phyloP scores from a whole-genome alignment of 805 yeast species.

The Teunomyces aglyptinius region DNA sequence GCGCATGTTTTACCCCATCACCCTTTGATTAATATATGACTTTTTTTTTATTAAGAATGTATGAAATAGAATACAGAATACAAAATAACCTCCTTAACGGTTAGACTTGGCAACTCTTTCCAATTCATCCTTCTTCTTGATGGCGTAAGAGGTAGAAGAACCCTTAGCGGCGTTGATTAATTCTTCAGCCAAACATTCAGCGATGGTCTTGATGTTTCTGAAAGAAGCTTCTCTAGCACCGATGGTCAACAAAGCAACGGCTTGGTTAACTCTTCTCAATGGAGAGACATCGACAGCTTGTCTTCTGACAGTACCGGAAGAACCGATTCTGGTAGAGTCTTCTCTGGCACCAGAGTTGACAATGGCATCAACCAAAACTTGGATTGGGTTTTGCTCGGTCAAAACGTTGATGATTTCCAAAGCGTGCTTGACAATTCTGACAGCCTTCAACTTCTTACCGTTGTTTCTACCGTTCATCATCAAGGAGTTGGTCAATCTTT shows the following conservation, averaged over 20 bases:
- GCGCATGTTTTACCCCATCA: constrained; percentile 5
- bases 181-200: constrained; percentile 99
- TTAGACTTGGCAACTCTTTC: constrained; percentile 99
- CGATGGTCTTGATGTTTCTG: constrained; percentile 99
- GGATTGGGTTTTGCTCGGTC: constrained; percentile 99
- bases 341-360: constrained; percentile 99
- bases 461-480: constrained; percentile 99
- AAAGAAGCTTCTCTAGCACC: constrained; percentile 99
- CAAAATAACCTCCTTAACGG: constrained; percentile 70
- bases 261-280: constrained; percentile 99
- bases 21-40: constrained; percentile 5
- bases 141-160: constrained; percentile 99
- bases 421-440: constrained; percentile 99
- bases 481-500: constrained; percentile 98
- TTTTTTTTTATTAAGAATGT: constrained; percentile 18
- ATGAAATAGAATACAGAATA: constrained; percentile 23
- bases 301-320: constrained; percentile 99
- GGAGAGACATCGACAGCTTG: constrained; percentile 99
- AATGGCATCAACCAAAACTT: constrained; percentile 98
- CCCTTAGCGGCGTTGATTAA: constrained; percentile 99
- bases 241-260: constrained; percentile 94
- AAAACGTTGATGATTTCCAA: constrained; percentile 95
- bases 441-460: constrained; percentile 99
- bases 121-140: constrained; percentile 99
- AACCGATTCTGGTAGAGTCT: constrained; percentile 99